A percentile compares a stretch with the other conserved stretches of the same genome.
Evolutionary conservation across 2,329 filamentous ascomycete species (phyloP).

Genomic region (Sporothrix luriei): DNA sequence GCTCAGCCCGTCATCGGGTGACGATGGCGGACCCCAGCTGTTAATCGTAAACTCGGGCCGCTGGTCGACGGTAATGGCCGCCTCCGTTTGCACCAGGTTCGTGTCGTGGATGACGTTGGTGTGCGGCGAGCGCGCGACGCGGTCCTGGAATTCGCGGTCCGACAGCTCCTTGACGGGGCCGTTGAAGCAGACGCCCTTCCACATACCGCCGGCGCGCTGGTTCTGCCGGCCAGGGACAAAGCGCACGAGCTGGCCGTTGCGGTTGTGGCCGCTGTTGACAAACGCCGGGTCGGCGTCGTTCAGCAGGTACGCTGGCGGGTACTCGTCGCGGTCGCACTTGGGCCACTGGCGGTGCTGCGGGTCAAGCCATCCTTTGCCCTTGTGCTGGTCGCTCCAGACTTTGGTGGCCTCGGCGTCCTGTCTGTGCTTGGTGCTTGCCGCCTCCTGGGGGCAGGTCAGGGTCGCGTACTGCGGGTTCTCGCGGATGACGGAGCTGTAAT

Average conservation of each 20-base stretch:
- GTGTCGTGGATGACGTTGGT: slow-evolving; percentile 8
- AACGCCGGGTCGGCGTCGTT: slow-evolving; percentile 40
- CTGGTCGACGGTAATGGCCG: slow-evolving; percentile 25
- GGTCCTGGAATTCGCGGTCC: slow-evolving; percentile 19
- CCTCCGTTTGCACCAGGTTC: slow-evolving; percentile 17
- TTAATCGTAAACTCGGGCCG: slow-evolving; percentile 31
- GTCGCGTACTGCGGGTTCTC: slow-evolving; percentile 30
- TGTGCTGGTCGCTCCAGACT: slow-evolving; percentile 26
- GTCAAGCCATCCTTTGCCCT: slow-evolving; percentile 25
- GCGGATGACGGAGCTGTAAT: slow-evolving; percentile 38
- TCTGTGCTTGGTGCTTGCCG: slow-evolving; percentile 25
- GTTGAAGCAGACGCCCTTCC: slow-evolving; percentile 39
- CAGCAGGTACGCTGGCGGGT: slow-evolving; percentile 30
- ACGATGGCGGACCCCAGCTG: slow-evolving; percentile 22
- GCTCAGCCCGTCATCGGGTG: slow-evolving; percentile 36
- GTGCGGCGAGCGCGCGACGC: background rate
- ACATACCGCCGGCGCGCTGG: slow-evolving; percentile 27
- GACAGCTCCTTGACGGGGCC: slow-evolving; percentile 26
- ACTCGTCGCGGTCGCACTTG: slow-evolving; percentile 33
- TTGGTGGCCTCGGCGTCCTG: slow-evolving; percentile 18
- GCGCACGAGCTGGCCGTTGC: slow-evolving; percentile 31
- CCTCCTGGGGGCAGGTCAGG: slow-evolving; percentile 32
- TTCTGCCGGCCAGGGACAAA: slow-evolving; percentile 30
- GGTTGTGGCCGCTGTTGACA: slow-evolving; percentile 26
- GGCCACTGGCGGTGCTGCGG: slow-evolving; percentile 10